Evolutionary conservation across 164 flowering plant genomes (phyloP).

Genomic region (Magnolia sinica): DNA sequence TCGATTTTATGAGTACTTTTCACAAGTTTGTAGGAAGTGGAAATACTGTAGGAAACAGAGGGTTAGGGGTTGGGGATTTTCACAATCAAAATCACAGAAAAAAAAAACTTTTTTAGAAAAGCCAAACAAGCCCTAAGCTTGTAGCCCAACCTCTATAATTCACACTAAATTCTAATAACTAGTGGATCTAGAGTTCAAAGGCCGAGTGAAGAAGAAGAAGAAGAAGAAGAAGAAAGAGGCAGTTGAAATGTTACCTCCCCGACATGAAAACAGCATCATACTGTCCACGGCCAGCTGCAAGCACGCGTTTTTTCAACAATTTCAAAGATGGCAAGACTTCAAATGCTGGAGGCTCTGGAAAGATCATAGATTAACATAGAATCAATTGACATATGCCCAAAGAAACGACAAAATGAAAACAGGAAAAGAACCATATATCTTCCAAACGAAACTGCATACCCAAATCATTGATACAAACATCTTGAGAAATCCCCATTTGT

Average conservation of each 20-base stretch:
- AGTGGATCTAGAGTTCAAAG: not conserved
- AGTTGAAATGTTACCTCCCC: slow-evolving; percentile 61
- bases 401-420: not conserved
- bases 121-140: not conserved
- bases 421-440: not conserved
- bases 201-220: not conserved
- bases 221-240: not conserved
- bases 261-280: slow-evolving; percentile 98
- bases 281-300: slow-evolving; percentile 80
- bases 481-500: slow-evolving; percentile 70
- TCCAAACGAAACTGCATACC: slow-evolving; percentile 36
- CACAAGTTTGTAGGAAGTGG: too few relatives aligned
- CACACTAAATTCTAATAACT: not conserved
- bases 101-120: not conserved
- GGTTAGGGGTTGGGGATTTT: too few relatives aligned
- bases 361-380: not conserved
- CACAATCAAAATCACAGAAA: too few relatives aligned
- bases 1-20: too few relatives aligned
- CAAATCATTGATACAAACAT: slow-evolving; percentile 89
- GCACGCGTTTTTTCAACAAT: slow-evolving; percentile 72
- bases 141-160: not conserved
- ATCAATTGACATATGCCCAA: too few relatives aligned
- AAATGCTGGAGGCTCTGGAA: slow-evolving; percentile 91
- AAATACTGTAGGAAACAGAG: too few relatives aligned
- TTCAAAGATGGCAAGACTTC: slow-evolving; percentile 83